phyloP scores from a whole-genome alignment of 2,329 filamentous ascomycete genomes.

The Talaromyces sp. region DNA sequence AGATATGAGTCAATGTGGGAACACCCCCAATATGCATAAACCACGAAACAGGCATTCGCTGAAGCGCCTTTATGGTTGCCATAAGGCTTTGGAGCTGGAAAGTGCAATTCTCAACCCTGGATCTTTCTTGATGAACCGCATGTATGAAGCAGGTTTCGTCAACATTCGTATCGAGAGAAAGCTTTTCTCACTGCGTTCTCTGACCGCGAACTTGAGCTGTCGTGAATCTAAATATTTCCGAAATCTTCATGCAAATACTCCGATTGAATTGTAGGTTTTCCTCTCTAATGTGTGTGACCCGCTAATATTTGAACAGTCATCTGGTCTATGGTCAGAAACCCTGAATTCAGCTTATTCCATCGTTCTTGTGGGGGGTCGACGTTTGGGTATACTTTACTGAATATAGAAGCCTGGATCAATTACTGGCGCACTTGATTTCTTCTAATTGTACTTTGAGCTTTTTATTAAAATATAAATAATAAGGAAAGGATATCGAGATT shows the following conservation, averaged over 20 bases:
- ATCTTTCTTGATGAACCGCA: constrained; percentile 5
- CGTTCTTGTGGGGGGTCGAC: background rate
- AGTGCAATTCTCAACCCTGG: background rate
- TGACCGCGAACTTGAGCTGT: background rate
- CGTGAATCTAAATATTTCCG: background rate
- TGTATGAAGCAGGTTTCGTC: constrained; percentile 7
- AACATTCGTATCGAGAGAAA: constrained; percentile 6
- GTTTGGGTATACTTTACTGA: background rate
- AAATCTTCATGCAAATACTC: background rate
- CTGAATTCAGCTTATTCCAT: background rate
- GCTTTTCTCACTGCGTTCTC: background rate
- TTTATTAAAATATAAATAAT: too few relatives aligned
- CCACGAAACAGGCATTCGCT: constrained; percentile 2
- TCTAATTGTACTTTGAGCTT: background rate
- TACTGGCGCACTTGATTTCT: background rate
- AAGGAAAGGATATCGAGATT: background rate
- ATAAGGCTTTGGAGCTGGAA: background rate
- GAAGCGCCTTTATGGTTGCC: constrained; percentile 12
- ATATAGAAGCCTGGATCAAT: background rate
- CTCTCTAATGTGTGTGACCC: background rate
- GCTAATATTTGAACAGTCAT: background rate
- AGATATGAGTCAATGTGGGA: background rate
- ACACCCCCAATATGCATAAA: background rate
- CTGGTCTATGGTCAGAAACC: constrained; percentile 12
- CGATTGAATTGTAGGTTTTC: background rate